phyloP scores from a whole-genome alignment of 257 asterid species.

The Solanum dulcamara region DNA sequence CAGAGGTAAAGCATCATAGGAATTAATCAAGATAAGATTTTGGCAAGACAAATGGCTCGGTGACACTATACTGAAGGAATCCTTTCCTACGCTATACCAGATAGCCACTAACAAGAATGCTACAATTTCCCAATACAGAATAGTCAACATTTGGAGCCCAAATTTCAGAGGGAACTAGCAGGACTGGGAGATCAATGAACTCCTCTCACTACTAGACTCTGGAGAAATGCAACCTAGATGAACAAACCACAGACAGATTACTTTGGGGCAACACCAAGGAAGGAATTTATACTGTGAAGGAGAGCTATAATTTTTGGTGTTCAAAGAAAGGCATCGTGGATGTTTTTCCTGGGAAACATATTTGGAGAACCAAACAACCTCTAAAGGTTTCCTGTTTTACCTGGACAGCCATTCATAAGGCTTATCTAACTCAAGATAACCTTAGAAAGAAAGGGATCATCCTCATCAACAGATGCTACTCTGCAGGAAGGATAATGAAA shows the following conservation, averaged over 20 bases:
- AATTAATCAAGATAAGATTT: background rate
- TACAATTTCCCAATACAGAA: background rate
- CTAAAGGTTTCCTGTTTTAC: background rate
- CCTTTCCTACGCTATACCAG: background rate
- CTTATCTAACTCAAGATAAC: background rate
- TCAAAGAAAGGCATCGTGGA: background rate
- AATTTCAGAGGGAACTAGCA: background rate
- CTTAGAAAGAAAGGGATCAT: background rate
- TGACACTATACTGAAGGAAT: background rate
- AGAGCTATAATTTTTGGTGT: background rate
- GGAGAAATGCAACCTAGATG: background rate
- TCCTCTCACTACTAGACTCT: background rate
- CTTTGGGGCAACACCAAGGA: background rate
- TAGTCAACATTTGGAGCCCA: background rate
- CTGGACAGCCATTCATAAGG: background rate
- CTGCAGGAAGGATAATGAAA: background rate
- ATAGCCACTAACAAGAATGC: background rate
- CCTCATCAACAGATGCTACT: background rate
- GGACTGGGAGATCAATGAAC: background rate
- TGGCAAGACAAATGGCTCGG: background rate
- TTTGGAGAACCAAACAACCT: background rate
- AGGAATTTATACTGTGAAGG: background rate
- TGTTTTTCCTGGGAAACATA: background rate
- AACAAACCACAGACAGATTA: background rate
- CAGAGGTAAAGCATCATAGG: background rate